These are phyloP conservation scores for Odonthalia washingtoniensis DNA, from an alignment of 31 red algal genomes.

Conservation along the genomic window DNA sequence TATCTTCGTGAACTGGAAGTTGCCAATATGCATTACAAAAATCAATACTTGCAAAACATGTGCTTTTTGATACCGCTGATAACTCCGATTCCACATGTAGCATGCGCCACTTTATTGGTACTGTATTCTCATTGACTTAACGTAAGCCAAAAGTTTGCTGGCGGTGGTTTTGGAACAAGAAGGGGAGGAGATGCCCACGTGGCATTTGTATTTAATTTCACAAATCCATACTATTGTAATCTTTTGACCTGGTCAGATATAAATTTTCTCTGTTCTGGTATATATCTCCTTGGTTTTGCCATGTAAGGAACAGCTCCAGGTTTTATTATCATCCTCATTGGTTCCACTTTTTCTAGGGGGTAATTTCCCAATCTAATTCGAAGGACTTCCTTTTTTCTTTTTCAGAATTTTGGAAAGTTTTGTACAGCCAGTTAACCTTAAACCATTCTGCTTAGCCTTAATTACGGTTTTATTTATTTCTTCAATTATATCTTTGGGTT, in stretches of 20 bases:
- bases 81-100: constrained; percentile 26
- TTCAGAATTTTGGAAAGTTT: too few species aligned
- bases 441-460: not conserved
- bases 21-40: constrained; percentile 17
- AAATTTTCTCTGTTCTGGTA: not conserved
- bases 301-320: not conserved
- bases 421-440: not conserved
- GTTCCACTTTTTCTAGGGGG: too few species aligned
- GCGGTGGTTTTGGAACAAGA: constrained; percentile 11
- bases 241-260: not conserved
- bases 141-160: not conserved
- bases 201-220: not conserved
- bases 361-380: too few species aligned
- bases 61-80: not conserved
- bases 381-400: too few species aligned
- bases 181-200: not conserved
- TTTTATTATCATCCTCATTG: constrained; percentile 17
- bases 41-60: constrained; percentile 24
- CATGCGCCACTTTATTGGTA: constrained; percentile 35
- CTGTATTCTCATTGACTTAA: constrained; percentile 21
- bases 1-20: not conserved
- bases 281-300: constrained; percentile 6
- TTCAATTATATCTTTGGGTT: not conserved
- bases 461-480: not conserved
- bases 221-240: not conserved